A percentile compares a stretch with the other conserved stretches of the same genome.
phyloP scores from a whole-genome alignment of 768 basidiomycete species.

The Dictyophora rubrovolvata region DNA sequence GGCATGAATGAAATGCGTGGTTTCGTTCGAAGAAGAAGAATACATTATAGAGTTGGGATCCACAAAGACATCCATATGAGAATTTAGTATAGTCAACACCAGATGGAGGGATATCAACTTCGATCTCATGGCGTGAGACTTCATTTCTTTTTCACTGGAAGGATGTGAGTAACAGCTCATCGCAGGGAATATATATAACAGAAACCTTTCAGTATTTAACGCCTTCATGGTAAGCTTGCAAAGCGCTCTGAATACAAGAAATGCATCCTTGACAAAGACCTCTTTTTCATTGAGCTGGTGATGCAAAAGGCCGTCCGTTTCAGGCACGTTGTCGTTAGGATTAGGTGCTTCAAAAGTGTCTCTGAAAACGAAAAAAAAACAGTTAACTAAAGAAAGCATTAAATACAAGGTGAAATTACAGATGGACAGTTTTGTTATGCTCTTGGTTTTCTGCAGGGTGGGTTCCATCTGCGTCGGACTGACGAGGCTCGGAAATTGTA shows the following conservation, averaged over 20 bases:
- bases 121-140: constrained; percentile 95
- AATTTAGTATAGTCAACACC: constrained; percentile 82
- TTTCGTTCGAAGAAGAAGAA: constrained; percentile 80
- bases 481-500: neutral
- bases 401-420: neutral
- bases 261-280: constrained; percentile 93
- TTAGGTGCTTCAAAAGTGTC: constrained; percentile 27
- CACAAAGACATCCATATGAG: constrained; percentile 83
- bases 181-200: neutral
- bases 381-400: neutral
- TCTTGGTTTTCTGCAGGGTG: neutral
- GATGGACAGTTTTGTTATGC: neutral
- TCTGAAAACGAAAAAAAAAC: constrained; percentile 14
- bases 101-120: constrained; percentile 92
- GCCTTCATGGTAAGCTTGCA: constrained; percentile 99
- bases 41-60: constrained; percentile 86
- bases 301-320: constrained; percentile 17
- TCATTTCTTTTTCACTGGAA: constrained; percentile 82
- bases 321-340: constrained; percentile 24
- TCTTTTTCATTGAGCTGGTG: constrained; percentile 66
- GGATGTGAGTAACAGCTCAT: constrained; percentile 11
- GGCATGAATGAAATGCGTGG: constrained; percentile 84
- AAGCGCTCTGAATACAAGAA: constrained; percentile 91
- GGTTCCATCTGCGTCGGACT: neutral
- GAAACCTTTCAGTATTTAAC: constrained; percentile 81